Conservation (phyloP, 257 asterid species). For the Rauvolfia tetraphylla region DNA sequence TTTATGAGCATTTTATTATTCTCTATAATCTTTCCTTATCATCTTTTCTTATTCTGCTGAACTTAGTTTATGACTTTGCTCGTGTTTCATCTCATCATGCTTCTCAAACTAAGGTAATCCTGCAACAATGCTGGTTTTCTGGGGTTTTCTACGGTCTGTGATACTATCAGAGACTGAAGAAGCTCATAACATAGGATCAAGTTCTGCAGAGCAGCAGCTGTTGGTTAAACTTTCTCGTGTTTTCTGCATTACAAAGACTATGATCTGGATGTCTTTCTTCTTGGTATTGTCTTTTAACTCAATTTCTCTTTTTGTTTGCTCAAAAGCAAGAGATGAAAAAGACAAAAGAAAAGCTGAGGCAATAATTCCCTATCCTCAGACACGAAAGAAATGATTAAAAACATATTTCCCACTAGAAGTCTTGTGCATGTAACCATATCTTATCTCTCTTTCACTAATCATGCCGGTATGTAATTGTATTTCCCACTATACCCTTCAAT, state of each 20-base stretch:
- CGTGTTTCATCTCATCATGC: not conserved
- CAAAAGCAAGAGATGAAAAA: slow-evolving; percentile 20
- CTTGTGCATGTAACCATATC: slow-evolving; percentile 56
- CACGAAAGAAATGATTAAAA: slow-evolving; percentile 56
- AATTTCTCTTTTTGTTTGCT: slow-evolving; percentile 20
- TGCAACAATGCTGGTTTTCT: not conserved
- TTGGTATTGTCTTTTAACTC: not conserved
- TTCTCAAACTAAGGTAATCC: not conserved
- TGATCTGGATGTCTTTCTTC: not conserved
- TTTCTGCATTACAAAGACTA: not conserved
- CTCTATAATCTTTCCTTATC: not conserved
- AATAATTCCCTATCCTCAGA: slow-evolving; percentile 27
- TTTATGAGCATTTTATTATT: not conserved
- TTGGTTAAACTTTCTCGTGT: not conserved
- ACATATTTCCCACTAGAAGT: slow-evolving; percentile 55
- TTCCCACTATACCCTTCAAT: slow-evolving; percentile 28
- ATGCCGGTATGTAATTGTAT: slow-evolving; percentile 34
- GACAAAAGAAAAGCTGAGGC: slow-evolving; percentile 22
- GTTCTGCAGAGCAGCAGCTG: not conserved
- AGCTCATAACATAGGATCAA: not conserved
- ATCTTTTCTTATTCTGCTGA: slow-evolving; percentile 1
- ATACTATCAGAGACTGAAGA: not conserved
- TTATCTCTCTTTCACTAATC: slow-evolving; percentile 46
- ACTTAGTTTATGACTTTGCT: not conserved
- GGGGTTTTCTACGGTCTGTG: no score